Evolutionary conservation across 305 asterid species (phyloP).

Genomic region (Fraxinus platypoda): DNA sequence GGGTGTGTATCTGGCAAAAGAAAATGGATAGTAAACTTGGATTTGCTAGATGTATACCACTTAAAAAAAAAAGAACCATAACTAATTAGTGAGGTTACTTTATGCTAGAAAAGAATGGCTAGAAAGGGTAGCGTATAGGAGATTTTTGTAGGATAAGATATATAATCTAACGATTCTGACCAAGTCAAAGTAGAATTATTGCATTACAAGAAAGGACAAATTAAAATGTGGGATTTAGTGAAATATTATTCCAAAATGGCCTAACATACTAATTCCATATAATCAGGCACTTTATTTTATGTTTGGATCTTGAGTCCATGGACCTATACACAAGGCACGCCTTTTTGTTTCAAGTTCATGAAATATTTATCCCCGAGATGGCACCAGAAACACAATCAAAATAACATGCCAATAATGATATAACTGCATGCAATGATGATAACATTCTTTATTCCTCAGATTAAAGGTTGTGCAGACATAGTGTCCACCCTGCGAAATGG

Average conservation of each 20-base stretch:
- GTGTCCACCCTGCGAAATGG: conserved; percentile 88
- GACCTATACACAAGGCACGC: neutral
- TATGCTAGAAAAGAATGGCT: neutral
- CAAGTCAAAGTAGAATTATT: neutral
- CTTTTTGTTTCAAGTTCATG: neutral
- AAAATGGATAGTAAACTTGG: neutral
- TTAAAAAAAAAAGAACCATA: neutral
- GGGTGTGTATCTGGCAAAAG: neutral
- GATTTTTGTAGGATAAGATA: neutral
- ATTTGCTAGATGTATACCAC: neutral
- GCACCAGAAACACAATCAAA: neutral
- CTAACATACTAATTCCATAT: neutral
- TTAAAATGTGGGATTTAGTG: neutral
- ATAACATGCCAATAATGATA: neutral
- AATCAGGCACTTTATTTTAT: neutral
- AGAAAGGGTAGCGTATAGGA: neutral
- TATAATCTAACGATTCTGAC: neutral
- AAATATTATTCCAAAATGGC: neutral
- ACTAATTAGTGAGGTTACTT: neutral
- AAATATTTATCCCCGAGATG: neutral
- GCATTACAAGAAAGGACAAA: neutral
- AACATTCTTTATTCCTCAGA: conserved; percentile 45
- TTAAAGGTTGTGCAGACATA: conserved; percentile 83
- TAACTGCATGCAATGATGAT: conserved; percentile 18
- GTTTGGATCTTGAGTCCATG: neutral